Base-by-base conservation (phyloP, 2,329 filamentous ascomycete species). In the Plectosphaerella sp. region DNA sequence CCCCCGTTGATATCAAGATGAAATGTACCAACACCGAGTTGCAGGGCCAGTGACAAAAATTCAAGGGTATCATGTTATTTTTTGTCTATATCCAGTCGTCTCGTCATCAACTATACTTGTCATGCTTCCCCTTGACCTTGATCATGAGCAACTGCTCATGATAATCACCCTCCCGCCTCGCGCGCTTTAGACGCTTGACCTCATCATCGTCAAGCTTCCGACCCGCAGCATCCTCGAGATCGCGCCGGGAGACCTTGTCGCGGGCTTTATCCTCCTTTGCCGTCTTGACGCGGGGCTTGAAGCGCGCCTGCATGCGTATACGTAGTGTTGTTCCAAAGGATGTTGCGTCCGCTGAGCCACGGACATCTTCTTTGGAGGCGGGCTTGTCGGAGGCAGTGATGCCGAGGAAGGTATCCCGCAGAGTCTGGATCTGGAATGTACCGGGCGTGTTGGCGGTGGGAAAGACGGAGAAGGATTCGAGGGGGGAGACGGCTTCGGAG, bases 301-400 rank as follows among this genome's bases (percentile, higher is more conserved):
- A 97, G 48, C 89, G 80, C 20, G 93, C 91, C 73, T 97, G 93
- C 92, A 97, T 97, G 50, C 92, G 87, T 61, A 97, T 82, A 48
- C 90, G 80, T 54, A 96, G 67, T 7, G 85, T 87, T 10, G 89
- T 91, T 60, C 80, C 81, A 63, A 88, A 89, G 5, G 76, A 80
- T 48, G 85, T 82, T 9, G 74, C 72, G 14, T 86, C 82, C 8
- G 83, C 87, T 67, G 96, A 91, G 47, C 90, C 91, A 33, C 90
- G 83, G 12, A 95, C 76, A 59, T 92, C 87, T 1, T 83, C 78
- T 1, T 72, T 63, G 1, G 74, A 72, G 37, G 72, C 75, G 22
- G 22, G 22, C 2, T 72, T 62, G 53, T 79, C 80, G 18, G 74
- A 72, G 14, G 74, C 73, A 22, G 71, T 72, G 45, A 83, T 75